A percentile compares a stretch with the other conserved stretches of the same genome.
Conservation (phyloP, 805 yeast genomes). For the Suhomyces faveliae region DNA sequence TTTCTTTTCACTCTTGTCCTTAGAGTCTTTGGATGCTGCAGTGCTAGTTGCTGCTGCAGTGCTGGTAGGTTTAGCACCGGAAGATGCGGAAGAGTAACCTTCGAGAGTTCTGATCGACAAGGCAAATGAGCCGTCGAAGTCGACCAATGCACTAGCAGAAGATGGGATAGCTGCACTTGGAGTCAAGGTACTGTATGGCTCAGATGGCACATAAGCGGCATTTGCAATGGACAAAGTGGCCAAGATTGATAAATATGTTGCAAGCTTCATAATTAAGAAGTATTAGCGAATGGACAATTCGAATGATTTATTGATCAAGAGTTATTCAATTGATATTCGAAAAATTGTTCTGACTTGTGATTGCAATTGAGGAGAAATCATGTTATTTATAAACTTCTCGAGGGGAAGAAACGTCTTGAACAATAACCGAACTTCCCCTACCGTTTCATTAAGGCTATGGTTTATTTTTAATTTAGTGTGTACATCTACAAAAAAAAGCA, state of each 20-base stretch:
- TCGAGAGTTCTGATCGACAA: slow-evolving; percentile 28
- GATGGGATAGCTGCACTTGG: slow-evolving; percentile 25
- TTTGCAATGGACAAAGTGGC: slow-evolving; percentile 7
- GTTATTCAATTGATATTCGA: neutral
- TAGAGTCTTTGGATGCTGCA: slow-evolving; percentile 19
- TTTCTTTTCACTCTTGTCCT: slow-evolving; percentile 10
- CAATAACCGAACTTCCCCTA: neutral
- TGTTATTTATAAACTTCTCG: neutral
- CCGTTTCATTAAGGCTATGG: neutral
- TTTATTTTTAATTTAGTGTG: slow-evolving; percentile 4
- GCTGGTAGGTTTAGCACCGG: slow-evolving; percentile 36
- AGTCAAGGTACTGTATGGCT: slow-evolving; percentile 30
- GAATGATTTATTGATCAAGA: neutral
- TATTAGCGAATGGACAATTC: slow-evolving; percentile 3
- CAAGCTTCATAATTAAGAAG: neutral
- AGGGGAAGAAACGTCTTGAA: neutral
- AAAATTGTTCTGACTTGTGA: neutral
- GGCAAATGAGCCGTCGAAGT: slow-evolving; percentile 32
- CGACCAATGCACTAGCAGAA: slow-evolving; percentile 23
- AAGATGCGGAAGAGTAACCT: slow-evolving; percentile 37
- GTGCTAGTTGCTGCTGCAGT: slow-evolving; percentile 21
- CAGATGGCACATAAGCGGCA: slow-evolving; percentile 27
- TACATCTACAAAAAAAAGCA: slow-evolving; percentile 1
- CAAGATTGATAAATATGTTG: slow-evolving; percentile 6
- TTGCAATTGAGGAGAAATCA: neutral